phyloP scores from a whole-genome alignment of 148 eudicot genomes.

The Rhododendron mucronatum region DNA sequence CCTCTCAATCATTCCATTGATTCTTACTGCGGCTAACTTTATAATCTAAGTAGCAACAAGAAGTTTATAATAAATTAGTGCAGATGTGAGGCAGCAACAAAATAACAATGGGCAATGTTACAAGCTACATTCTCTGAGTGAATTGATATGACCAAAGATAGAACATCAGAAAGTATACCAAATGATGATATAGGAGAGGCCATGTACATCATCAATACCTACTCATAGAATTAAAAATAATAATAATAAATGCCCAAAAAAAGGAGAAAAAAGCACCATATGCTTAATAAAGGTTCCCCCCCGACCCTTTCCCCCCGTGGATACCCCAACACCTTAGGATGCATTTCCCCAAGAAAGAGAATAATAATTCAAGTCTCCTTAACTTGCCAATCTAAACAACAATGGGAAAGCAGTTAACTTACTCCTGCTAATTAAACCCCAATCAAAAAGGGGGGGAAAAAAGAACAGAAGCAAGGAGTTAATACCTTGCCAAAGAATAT shows the following conservation, averaged over 20 bases:
- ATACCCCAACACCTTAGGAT: neutral
- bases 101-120: neutral
- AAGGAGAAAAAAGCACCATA: neutral
- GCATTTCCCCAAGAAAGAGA: neutral
- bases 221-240: neutral
- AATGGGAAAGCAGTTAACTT: neutral
- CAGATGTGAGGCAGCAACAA: neutral
- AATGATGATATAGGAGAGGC: neutral
- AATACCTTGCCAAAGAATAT: slow-evolving; percentile 83
- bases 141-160: neutral
- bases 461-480: neutral
- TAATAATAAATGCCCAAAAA: neutral
- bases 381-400: neutral
- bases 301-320: neutral
- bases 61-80: neutral
- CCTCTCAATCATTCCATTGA: slow-evolving; percentile 88
- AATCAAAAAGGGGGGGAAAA: neutral
- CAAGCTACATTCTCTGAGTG: neutral
- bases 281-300: neutral
- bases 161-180: neutral
- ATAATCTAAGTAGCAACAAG: slow-evolving; percentile 43
- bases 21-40: slow-evolving; percentile 95
- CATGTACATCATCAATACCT: neutral
- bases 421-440: neutral
- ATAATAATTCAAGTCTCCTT: neutral